These are phyloP conservation scores for Plantago elongata DNA, from an alignment of 257 asterid species.

Conservation along the genomic window DNA sequence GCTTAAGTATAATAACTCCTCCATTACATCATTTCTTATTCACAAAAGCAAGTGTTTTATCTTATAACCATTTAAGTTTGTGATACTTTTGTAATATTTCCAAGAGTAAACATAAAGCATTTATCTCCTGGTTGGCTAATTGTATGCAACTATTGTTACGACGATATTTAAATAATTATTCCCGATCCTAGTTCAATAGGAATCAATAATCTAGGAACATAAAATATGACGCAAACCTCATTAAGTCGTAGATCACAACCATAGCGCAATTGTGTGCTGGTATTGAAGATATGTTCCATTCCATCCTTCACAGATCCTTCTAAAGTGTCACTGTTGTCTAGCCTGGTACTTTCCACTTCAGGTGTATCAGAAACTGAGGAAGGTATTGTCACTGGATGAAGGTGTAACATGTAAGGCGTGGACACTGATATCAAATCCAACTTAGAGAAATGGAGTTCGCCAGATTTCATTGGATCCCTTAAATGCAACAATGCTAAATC, in stretches of 20 bases:
- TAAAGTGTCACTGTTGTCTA: conserved; percentile 61
- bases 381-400: conserved; percentile 84
- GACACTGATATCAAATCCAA: conserved; percentile 64
- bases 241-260: conserved; percentile 94
- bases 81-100: too few species aligned
- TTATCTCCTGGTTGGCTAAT: too few species aligned
- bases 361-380: conserved; percentile 76
- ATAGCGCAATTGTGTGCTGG: conserved; percentile 84
- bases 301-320: conserved; percentile 84
- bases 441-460: conserved; percentile 50
- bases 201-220: too few species aligned
- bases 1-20: too few species aligned
- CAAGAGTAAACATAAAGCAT: too few species aligned
- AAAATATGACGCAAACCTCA: conserved; percentile 49
- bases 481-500: conserved; percentile 74
- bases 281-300: conserved; percentile 89
- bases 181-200: too few species aligned
- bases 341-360: conserved; percentile 59
- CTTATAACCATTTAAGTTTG: too few species aligned
- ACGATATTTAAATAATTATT: too few species aligned
- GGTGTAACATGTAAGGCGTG: conserved; percentile 82
- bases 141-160: too few species aligned
- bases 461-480: conserved; percentile 51
- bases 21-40: too few species aligned
- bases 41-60: too few species aligned